Percentiles rank a stretch among this genome's conserved stretches.
phyloP scores from a whole-genome alignment of 495 filamentous ascomycete species.

The Annulohypoxylon moriforme region DNA sequence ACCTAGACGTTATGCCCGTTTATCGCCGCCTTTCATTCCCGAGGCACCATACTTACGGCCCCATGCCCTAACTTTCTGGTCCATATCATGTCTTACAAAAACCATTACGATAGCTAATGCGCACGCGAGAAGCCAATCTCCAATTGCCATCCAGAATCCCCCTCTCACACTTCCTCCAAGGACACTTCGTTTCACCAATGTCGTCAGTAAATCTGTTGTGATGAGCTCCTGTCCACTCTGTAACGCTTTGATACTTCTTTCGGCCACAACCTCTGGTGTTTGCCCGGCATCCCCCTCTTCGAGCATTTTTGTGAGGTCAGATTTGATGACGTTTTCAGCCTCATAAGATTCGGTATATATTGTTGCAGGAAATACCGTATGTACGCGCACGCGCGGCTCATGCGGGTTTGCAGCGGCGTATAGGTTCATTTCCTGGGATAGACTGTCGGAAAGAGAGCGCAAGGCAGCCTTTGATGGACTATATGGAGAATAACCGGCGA shows the following conservation, averaged over 20 bases:
- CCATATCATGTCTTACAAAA: constrained; percentile 5
- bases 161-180: not conserved
- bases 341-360: constrained; percentile 77
- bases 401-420: constrained; percentile 65
- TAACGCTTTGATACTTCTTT: constrained; percentile 69
- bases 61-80: not conserved
- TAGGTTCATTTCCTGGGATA: constrained; percentile 81
- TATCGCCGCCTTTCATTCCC: not conserved
- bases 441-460: constrained; percentile 75
- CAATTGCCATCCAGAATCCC: not conserved
- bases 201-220: not conserved
- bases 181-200: not conserved
- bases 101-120: not conserved
- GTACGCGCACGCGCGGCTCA: constrained; percentile 67
- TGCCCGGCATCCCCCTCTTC: constrained; percentile 80
- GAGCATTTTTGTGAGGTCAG: constrained; percentile 76
- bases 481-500: constrained; percentile 82
- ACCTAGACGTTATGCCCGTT: not conserved
- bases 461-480: constrained; percentile 82
- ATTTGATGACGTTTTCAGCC: constrained; percentile 78
- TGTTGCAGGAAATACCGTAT: constrained; percentile 80
- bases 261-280: constrained; percentile 74
- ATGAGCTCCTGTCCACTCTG: constrained; percentile 59
- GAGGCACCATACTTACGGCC: constrained; percentile 1
- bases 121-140: not conserved